A percentile compares a stretch with the other conserved stretches of the same genome.
Evolutionary conservation across 768 basidiomycete genomes (phyloP).

Genomic region (Auriculariales sp.): DNA sequence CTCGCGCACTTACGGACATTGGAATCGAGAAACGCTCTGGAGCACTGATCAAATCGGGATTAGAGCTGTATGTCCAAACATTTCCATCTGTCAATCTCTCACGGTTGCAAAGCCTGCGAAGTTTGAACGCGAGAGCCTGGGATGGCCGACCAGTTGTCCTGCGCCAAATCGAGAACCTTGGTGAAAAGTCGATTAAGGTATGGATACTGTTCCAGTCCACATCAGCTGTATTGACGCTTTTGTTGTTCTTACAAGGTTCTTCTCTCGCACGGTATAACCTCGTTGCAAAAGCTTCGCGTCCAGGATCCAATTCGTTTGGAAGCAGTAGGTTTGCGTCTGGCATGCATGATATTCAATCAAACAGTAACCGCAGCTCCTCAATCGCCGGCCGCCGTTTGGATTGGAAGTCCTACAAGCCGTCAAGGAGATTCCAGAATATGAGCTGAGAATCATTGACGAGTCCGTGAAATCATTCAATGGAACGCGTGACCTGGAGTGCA

Average conservation of each 20-base stretch:
- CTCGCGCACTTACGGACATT: conserved; percentile 65
- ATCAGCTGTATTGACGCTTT: background rate
- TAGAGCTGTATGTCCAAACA: conserved; percentile 47
- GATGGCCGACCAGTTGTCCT: conserved; percentile 76
- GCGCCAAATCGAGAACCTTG: conserved; percentile 79
- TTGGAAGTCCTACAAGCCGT: conserved; percentile 46
- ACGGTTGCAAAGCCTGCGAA: conserved; percentile 72
- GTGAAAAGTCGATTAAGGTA: conserved; percentile 55
- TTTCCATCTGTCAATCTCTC: background rate
- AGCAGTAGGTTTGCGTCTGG: conserved; percentile 22
- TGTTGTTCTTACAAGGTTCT: conserved; percentile 64
- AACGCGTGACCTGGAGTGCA: conserved; percentile 42
- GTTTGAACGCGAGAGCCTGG: conserved; percentile 77
- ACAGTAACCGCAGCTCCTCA: conserved; percentile 37
- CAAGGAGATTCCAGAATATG: conserved; percentile 53
- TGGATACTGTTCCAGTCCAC: background rate
- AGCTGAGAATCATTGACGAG: conserved; percentile 34
- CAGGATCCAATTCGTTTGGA: conserved; percentile 52
- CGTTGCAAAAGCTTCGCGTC: conserved; percentile 38
- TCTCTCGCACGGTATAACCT: conserved; percentile 55
- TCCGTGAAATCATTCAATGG: conserved; percentile 24
- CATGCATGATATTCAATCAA: conserved; percentile 4
- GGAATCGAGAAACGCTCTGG: conserved; percentile 53
- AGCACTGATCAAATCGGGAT: conserved; percentile 48
- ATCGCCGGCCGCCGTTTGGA: conserved; percentile 64